These are phyloP conservation scores for Kwoniella sp. DNA, from an alignment of 768 basidiomycete species.

Conservation along the genomic window DNA sequence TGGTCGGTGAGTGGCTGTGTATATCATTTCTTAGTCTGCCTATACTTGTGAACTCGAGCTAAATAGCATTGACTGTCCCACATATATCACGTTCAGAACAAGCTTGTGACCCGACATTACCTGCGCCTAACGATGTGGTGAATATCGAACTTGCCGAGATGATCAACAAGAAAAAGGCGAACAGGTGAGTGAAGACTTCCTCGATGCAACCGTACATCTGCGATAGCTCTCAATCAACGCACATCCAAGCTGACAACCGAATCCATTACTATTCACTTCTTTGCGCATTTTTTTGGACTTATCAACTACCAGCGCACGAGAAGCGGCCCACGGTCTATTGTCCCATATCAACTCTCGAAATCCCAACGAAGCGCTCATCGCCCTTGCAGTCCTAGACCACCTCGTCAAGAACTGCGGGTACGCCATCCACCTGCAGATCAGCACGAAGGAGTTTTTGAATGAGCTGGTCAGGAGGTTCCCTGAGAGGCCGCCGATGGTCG, in stretches of 20 bases:
- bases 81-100: constrained; percentile 59
- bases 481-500: constrained; percentile 93
- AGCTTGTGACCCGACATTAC: constrained; percentile 81
- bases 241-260: neutral
- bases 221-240: neutral
- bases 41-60: no score
- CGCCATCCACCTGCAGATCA: constrained; percentile 92
- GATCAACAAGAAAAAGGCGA: constrained; percentile 93
- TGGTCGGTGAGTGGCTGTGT: constrained; percentile 48
- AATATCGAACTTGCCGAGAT: constrained; percentile 93
- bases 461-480: constrained; percentile 97
- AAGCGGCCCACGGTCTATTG: constrained; percentile 83
- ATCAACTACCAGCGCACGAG: constrained; percentile 72
- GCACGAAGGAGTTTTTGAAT: constrained; percentile 97
- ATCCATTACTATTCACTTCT: neutral
- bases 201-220: no score
- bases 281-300: no score
- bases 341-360: constrained; percentile 88
- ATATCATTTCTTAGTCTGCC: neutral
- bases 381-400: constrained; percentile 60
- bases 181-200: constrained; percentile 75
- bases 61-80: neutral
- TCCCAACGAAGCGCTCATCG: constrained; percentile 83
- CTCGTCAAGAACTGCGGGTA: constrained; percentile 94
- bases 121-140: constrained; percentile 86